A percentile compares a stretch with the other conserved stretches of the same genome.
Evolutionary conservation across 495 filamentous ascomycete species (phyloP).

Genomic region (Penicillium flavigenum): DNA sequence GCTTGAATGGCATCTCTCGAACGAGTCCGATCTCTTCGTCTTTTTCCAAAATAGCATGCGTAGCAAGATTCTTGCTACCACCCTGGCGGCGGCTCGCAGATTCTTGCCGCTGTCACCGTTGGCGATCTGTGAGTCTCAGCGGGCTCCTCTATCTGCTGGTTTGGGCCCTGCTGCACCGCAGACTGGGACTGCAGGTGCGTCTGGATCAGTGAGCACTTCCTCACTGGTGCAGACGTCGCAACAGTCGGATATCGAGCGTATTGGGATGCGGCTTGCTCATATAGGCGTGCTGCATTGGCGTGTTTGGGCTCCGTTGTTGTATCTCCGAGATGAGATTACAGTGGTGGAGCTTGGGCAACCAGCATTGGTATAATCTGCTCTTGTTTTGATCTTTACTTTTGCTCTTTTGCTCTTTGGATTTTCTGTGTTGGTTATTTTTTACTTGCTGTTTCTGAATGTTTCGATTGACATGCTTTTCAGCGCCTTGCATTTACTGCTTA

Average conservation of each 20-base stretch:
- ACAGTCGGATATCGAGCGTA: conserved; percentile 58
- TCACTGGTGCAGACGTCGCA: conserved; percentile 25
- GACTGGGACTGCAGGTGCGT: background rate
- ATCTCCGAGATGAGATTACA: conserved; percentile 45
- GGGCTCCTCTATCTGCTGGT: conserved; percentile 24
- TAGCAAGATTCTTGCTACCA: conserved; percentile 37
- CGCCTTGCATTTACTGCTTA: conserved; percentile 32
- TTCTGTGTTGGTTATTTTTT: conserved; percentile 7
- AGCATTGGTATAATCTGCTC: conserved; percentile 15
- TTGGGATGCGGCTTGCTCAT: conserved; percentile 73
- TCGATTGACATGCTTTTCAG: conserved; percentile 35
- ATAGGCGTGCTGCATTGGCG: conserved; percentile 82
- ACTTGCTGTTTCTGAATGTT: conserved; percentile 1
- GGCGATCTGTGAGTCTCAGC: conserved; percentile 50
- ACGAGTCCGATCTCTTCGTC: conserved; percentile 38
- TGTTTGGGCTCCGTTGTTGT: conserved; percentile 75
- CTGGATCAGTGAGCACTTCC: conserved; percentile 16
- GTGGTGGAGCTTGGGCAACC: conserved; percentile 21
- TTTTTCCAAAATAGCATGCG: conserved; percentile 37
- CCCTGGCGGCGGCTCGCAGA: conserved; percentile 33
- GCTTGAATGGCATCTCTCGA: conserved; percentile 40
- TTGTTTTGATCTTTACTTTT: conserved; percentile 8
- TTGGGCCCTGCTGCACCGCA: conserved; percentile 2
- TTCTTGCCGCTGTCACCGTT: conserved; percentile 46
- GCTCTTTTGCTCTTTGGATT: conserved; percentile 1